A percentile compares a stretch with the other conserved stretches of the same genome.
phyloP scores from a whole-genome alignment of 2,329 filamentous ascomycete genomes.

The Microcera coccophila region DNA sequence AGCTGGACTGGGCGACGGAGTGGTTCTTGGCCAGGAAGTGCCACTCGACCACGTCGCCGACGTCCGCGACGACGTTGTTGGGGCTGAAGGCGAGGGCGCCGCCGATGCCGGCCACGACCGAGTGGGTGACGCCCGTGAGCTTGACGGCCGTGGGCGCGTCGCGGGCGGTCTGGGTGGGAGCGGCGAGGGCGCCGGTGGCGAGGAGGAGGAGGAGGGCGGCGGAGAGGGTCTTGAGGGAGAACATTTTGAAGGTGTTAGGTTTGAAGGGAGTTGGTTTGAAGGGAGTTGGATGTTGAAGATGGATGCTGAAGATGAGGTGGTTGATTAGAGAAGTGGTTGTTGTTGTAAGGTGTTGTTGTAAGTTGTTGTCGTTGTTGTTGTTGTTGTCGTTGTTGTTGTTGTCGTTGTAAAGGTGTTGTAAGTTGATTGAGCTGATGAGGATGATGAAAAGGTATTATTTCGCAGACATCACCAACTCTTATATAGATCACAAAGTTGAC shows the following conservation, averaged over 20 bases:
- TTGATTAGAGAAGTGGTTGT: neutral
- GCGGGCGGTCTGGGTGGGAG: conserved; percentile 29
- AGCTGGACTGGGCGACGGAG: conserved; percentile 43
- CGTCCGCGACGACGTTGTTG: conserved; percentile 43
- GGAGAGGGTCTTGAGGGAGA: conserved; percentile 28
- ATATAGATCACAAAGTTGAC: conserved; percentile 17
- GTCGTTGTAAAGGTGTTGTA: conserved; percentile 5
- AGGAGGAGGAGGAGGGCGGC: conserved; percentile 28
- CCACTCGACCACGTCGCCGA: conserved; percentile 52
- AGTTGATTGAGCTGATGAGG: conserved; percentile 8
- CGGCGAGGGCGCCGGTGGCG: conserved; percentile 29
- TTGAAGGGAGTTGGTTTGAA: conserved; percentile 1
- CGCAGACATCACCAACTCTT: conserved; percentile 12
- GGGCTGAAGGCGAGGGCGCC: conserved; percentile 50
- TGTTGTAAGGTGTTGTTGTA: conserved; percentile 3
- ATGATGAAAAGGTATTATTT: conserved; percentile 14
- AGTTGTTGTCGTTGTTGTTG: conserved; percentile 1
- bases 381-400: conserved; percentile 4
- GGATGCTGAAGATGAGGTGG: neutral
- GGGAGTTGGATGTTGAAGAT: neutral
- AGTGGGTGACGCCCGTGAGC: conserved; percentile 42
- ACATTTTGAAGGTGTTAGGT: conserved; percentile 26
- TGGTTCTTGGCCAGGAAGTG: conserved; percentile 52
- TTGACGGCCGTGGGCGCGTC: conserved; percentile 27
- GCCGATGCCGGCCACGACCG: conserved; percentile 42